phyloP scores from a whole-genome alignment of 805 yeast genomes.

The Debaryomyces castellii region DNA sequence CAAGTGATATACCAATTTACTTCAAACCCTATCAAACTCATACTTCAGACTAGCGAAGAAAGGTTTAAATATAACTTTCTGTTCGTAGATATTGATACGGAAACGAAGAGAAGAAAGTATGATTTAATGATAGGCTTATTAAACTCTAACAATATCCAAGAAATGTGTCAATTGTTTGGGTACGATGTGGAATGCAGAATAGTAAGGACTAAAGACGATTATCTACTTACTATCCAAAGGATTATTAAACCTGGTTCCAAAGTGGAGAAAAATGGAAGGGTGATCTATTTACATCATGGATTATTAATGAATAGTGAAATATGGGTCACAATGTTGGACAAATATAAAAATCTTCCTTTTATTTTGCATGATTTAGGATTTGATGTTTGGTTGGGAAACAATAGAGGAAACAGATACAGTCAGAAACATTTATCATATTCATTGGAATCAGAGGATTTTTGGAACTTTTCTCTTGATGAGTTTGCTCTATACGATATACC shows the following conservation, averaged over 20 bases:
- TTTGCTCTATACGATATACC: conserved; percentile 92
- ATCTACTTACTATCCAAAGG: conserved; percentile 73
- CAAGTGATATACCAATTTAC: conserved; percentile 25
- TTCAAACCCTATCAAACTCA: conserved; percentile 25
- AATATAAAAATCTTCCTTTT: conserved; percentile 59
- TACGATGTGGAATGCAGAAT: conserved; percentile 74
- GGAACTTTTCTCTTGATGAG: conserved; percentile 92
- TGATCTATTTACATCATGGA: conserved; percentile 89
- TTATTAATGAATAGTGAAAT: conserved; percentile 82
- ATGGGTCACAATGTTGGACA: conserved; percentile 55
- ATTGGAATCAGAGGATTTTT: conserved; percentile 51
- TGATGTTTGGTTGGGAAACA: conserved; percentile 87
- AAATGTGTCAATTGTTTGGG: conserved; percentile 68
- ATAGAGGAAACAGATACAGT: conserved; percentile 73
- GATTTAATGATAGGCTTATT: conserved; percentile 37
- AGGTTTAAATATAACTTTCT: conserved; percentile 23
- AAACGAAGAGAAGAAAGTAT: conserved; percentile 19
- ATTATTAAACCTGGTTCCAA: conserved; percentile 37
- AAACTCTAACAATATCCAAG: conserved; percentile 54
- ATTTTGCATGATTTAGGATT: conserved; percentile 76
- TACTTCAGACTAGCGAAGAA: conserved; percentile 7
- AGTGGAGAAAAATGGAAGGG: conserved; percentile 28
- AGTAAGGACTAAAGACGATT: conserved; percentile 75
- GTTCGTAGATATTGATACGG: conserved; percentile 13
- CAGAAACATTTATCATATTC: conserved; percentile 58